phyloP scores from a whole-genome alignment of 2,329 filamentous ascomycete species.

The Alternaria brassicicola region DNA sequence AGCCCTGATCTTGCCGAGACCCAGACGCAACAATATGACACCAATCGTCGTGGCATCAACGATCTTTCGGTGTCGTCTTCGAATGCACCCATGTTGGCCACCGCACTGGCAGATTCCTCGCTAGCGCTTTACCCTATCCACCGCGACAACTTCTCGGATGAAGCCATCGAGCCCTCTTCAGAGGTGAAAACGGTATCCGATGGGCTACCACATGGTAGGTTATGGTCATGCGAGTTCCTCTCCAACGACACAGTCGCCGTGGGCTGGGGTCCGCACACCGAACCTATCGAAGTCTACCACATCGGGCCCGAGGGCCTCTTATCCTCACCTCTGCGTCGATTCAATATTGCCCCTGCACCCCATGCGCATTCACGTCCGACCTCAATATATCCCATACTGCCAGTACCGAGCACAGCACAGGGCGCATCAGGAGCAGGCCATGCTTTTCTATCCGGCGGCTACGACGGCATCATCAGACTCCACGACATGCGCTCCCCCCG shows the following conservation, averaged over 20 bases:
- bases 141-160: conserved; percentile 30
- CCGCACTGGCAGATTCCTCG: conserved; percentile 55
- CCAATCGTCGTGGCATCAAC: conserved; percentile 53
- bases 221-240: conserved; percentile 62
- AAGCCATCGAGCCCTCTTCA: conserved; percentile 27
- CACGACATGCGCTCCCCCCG: conserved; percentile 64
- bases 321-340: conserved; percentile 48
- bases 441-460: conserved; percentile 65
- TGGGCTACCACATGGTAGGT: conserved; percentile 30
- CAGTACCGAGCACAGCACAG: conserved; percentile 44
- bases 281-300: conserved; percentile 58
- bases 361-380: conserved; percentile 16
- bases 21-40: conserved; percentile 46
- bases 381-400: conserved; percentile 55
- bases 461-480: conserved; percentile 62
- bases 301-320: conserved; percentile 55
- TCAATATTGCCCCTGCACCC: conserved; percentile 33
- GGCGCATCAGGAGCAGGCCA: conserved; percentile 51
- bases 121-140: conserved; percentile 56
- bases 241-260: conserved; percentile 58
- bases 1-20: conserved; percentile 19
- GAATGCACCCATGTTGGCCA: conserved; percentile 55
- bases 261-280: conserved; percentile 53
- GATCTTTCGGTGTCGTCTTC: conserved; percentile 56
- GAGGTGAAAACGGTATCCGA: conserved; percentile 22